A percentile compares a stretch with the other conserved stretches of the same genome.
phyloP scores from a whole-genome alignment of 202 grass and related monocot genomes.

The Musa balbisiana region DNA sequence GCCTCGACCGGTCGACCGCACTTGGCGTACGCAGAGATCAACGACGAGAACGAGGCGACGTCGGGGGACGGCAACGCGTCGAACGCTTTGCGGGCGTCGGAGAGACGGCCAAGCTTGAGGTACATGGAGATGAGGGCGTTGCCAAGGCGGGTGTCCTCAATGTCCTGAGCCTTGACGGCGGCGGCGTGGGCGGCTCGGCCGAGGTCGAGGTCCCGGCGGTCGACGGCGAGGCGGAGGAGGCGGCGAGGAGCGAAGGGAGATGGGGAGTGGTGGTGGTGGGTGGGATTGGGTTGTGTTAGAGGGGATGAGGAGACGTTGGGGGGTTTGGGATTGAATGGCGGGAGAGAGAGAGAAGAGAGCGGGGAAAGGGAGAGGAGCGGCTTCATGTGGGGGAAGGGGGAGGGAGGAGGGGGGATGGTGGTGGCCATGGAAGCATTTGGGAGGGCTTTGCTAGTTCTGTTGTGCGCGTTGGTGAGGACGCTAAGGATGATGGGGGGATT shows the following conservation, averaged over 20 bases:
- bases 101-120: constrained; percentile 40
- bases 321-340: background rate
- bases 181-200: constrained; percentile 23
- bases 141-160: constrained; percentile 19
- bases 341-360: background rate
- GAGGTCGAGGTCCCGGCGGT: constrained; percentile 26
- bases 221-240: constrained; percentile 29
- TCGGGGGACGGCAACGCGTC: constrained; percentile 42
- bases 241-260: constrained; percentile 3
- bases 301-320: background rate
- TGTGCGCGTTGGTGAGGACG: no score
- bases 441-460: background rate
- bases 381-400: background rate
- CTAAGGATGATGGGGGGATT: no score
- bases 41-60: constrained; percentile 53
- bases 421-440: constrained; percentile 32
- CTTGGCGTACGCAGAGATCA: constrained; percentile 66
- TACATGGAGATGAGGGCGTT: constrained; percentile 62
- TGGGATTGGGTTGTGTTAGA: background rate
- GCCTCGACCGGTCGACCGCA: constrained; percentile 18
- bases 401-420: constrained; percentile 30
- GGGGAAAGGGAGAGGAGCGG: background rate
- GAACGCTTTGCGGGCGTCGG: constrained; percentile 46
- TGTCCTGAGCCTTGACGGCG: constrained; percentile 4
- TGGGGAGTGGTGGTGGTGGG: constrained; percentile 10